phyloP scores from a whole-genome alignment of 2,329 filamentous ascomycete genomes.

The Aspergillus alliaceus region DNA sequence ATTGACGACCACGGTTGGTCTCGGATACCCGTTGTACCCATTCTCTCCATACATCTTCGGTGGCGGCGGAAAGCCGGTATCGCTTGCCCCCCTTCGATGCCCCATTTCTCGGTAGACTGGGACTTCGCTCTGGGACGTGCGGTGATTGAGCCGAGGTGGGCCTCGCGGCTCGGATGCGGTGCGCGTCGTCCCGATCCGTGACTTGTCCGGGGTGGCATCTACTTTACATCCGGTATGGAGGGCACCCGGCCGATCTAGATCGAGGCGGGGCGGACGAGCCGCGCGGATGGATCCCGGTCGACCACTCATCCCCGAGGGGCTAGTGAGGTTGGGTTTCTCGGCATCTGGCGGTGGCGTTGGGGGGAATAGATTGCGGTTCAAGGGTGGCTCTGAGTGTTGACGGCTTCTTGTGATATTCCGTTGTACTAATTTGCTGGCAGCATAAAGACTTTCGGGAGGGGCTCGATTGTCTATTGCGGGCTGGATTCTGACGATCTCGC shows the following conservation, averaged over 20 bases:
- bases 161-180: conserved; percentile 55
- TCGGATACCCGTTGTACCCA: conserved; percentile 64
- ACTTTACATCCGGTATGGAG: conserved; percentile 34
- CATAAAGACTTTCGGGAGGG: conserved; percentile 79
- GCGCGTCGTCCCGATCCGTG: conserved; percentile 48
- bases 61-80: conserved; percentile 27
- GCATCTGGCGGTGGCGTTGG: conserved; percentile 97
- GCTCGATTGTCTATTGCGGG: conserved; percentile 64
- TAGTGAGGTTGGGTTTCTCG: conserved; percentile 56
- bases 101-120: conserved; percentile 32
- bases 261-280: conserved; percentile 48
- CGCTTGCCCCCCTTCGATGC: conserved; percentile 33
- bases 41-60: conserved; percentile 44
- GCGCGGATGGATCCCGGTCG: conserved; percentile 52
- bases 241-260: conserved; percentile 34
- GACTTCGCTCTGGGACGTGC: conserved; percentile 23
- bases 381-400: conserved; percentile 82
- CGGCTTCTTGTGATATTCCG: conserved; percentile 72
- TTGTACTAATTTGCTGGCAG: conserved; percentile 89
- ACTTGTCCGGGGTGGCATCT: conserved; percentile 34
- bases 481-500: conserved; percentile 52
- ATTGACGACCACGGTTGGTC: conserved; percentile 48
- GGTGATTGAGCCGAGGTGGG: conserved; percentile 37
- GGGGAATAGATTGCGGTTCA: conserved; percentile 80
- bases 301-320: conserved; percentile 37